Conservation (phyloP, 495 filamentous ascomycete species). For the Penicillium canescens region DNA sequence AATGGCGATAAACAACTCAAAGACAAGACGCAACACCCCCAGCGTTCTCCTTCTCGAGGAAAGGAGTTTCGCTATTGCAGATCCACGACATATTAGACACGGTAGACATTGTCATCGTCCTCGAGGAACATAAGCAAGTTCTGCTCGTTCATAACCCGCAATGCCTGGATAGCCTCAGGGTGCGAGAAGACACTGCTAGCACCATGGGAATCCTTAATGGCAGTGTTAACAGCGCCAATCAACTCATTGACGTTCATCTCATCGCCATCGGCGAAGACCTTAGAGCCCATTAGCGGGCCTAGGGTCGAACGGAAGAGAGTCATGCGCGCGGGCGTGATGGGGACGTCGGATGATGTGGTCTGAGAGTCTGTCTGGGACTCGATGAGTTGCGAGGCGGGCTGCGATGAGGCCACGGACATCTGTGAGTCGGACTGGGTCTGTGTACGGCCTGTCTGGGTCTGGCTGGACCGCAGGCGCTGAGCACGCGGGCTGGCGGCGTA, state of each 20-base stretch:
- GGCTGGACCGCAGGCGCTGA: slow-evolving; percentile 44
- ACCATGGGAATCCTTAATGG: slow-evolving; percentile 49
- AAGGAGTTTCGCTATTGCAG: not conserved
- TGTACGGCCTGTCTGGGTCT: slow-evolving; percentile 28
- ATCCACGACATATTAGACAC: slow-evolving; percentile 35
- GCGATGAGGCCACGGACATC: slow-evolving; percentile 66
- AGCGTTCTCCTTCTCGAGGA: not conserved
- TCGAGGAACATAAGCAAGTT: slow-evolving; percentile 85
- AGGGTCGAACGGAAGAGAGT: slow-evolving; percentile 75
- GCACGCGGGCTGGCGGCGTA: slow-evolving; percentile 59
- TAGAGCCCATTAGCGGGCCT: slow-evolving; percentile 75
- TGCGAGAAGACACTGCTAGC: slow-evolving; percentile 59
- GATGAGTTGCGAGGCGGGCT: slow-evolving; percentile 65
- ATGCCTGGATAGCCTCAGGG: slow-evolving; percentile 71
- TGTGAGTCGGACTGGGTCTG: slow-evolving; percentile 54
- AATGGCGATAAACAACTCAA: slow-evolving; percentile 23
- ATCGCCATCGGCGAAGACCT: slow-evolving; percentile 75
- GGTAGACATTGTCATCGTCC: slow-evolving; percentile 51
- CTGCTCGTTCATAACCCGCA: slow-evolving; percentile 74
- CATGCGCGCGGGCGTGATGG: slow-evolving; percentile 64
- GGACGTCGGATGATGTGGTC: slow-evolving; percentile 37
- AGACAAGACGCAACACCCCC: slow-evolving; percentile 1
- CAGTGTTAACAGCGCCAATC: slow-evolving; percentile 76
- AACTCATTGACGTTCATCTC: slow-evolving; percentile 72
- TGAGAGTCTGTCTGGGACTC: slow-evolving; percentile 56